phyloP scores from a whole-genome alignment of 371 early-diverging fungal genomes.

The Conidiobolus incongruus region DNA sequence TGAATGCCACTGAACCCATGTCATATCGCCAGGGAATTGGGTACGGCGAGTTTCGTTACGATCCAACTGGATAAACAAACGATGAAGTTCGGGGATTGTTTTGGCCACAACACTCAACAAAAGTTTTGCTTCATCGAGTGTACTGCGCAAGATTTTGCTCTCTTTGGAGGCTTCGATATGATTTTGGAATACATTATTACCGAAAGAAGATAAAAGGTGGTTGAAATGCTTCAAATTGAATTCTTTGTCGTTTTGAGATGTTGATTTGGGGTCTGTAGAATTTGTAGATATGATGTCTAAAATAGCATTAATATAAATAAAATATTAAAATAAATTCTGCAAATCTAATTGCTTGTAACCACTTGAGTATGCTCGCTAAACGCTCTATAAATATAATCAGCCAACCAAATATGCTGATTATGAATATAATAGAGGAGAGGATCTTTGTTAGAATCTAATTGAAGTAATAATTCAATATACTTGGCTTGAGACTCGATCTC shows the following conservation, averaged over 20 bases:
- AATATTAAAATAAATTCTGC: no score
- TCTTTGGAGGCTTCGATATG: not conserved
- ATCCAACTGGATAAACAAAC: not conserved
- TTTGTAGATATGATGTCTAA: no score
- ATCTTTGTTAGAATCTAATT: constrained; percentile 57
- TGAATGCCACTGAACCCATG: no score
- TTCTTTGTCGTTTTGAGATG: no score
- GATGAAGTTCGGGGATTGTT: not conserved
- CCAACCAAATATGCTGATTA: constrained; percentile 71
- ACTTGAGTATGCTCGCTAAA: constrained; percentile 24
- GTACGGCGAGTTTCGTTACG: not conserved
- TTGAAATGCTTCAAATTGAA: no score
- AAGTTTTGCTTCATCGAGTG: not conserved
- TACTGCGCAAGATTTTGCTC: not conserved
- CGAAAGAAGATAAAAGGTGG: no score
- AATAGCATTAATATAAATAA: no score
- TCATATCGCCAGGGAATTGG: no score
- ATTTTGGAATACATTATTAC: no score
- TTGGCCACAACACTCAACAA: constrained; percentile 1
- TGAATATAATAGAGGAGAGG: constrained; percentile 82
- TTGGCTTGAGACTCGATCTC: constrained; percentile 79
- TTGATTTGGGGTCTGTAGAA: no score
- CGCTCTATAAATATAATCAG: constrained; percentile 38
- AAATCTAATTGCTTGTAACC: constrained; percentile 12
- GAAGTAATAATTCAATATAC: constrained; percentile 62